Base-by-base conservation (phyloP, 2,329 filamentous ascomycete genomes). In the Epichloe scottii region DNA sequence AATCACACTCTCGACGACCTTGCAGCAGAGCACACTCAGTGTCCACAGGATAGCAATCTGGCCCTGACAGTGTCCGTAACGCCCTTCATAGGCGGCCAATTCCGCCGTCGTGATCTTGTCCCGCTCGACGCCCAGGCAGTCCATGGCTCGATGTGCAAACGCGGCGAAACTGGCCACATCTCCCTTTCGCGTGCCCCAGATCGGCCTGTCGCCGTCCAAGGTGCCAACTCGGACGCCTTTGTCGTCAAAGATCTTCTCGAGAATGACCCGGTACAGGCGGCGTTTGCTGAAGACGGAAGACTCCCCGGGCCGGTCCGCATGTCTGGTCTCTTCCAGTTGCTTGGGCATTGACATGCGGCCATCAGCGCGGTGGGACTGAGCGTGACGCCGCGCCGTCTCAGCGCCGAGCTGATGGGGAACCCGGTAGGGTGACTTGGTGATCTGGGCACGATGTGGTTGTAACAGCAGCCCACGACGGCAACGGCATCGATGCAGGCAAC, bases 351-450 rank as follows among this genome's bases (percentile, higher is more conserved):
- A 14, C 63, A 66, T 1, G 58, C 63, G 2, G 61, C 62, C 63
- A 66, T 66, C 12, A 66, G 50, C 5, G 63, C 63, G 12, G 63
- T 66, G 7, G 63, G 51, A 26, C 59, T 64, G 26, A 66, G 49
- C 3, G 34, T 46, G n/a, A 66, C 54, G 3, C 51, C 30, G 23
- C 45, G 55, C 5, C 34, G 34, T 21, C 59, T 55, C 33, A 66
- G 43, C 12, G 43, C 63, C 0, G 60, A 57, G 2, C 70, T 75
- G 50, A 77, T 66, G 15, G 62, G 57, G 15, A 65, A 63, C 17
- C 66, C 66, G 6, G 63, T 58, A 0, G 69, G 68, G 15, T 69
- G 68, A 38, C 63, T 51, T 5, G 65, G 61, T 1, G 73, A 65
- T 7, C 52, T 56, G 5, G 60, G 58, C 2, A 58, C 48, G 19